phyloP scores from a whole-genome alignment of 2,329 filamentous ascomycete genomes.

The Chalaropsis thielavioides region DNA sequence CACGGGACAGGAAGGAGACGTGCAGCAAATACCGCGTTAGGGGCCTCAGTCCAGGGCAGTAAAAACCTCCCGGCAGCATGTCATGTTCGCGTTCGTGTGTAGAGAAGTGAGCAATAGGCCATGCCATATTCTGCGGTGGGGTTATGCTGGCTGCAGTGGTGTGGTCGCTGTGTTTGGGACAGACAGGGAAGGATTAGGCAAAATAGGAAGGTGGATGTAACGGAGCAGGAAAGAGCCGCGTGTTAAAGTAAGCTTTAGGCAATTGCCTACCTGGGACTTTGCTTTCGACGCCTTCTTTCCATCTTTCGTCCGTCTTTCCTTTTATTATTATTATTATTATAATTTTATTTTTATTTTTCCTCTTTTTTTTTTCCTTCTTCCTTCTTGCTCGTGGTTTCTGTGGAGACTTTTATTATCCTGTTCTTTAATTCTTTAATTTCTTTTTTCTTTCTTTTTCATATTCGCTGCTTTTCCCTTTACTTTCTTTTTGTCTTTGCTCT shows the following conservation, averaged over 20 bases:
- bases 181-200: background rate
- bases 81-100: background rate
- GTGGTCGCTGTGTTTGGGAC: background rate
- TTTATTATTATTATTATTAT: too few species aligned
- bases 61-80: too few species aligned
- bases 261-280: background rate
- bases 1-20: background rate
- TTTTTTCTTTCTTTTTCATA: background rate
- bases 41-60: background rate
- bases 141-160: background rate
- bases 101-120: background rate
- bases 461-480: background rate
- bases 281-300: background rate
- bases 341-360: too few species aligned
- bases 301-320: background rate
- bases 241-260: background rate
- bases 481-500: background rate
- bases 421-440: background rate
- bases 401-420: slow-evolving; percentile 9
- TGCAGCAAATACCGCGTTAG: background rate
- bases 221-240: background rate
- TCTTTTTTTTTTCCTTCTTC: background rate
- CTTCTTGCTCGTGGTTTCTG: background rate
- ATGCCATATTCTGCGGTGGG: background rate
- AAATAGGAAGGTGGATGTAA: background rate